These are phyloP conservation scores for Stephanodiscus minutulus DNA, from an alignment of 108 stramenopile species.

Conservation along the genomic window DNA sequence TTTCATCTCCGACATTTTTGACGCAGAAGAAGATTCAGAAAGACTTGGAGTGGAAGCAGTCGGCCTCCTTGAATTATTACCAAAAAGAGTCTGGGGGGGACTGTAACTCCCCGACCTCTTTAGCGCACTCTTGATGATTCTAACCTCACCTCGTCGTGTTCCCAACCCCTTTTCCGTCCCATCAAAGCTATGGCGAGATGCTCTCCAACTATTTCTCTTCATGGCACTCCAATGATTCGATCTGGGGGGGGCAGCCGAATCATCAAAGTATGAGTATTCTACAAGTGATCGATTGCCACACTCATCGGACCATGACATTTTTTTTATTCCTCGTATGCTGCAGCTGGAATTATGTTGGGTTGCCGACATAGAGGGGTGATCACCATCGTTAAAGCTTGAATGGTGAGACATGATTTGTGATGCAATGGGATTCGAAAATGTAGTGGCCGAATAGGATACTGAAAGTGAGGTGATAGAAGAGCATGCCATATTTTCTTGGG, in stretches of 20 bases:
- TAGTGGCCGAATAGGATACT: conserved; percentile 27
- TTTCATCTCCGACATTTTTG: conserved; percentile 27
- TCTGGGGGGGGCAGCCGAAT: conserved; percentile 45
- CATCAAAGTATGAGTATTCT: conserved; percentile 62
- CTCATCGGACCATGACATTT: conserved; percentile 81
- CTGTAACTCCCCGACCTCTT: conserved; percentile 43
- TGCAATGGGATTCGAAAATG: conserved; percentile 13
- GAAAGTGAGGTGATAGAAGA: conserved; percentile 11
- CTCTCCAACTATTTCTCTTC: conserved; percentile 21
- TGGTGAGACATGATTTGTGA: conserved; percentile 8
- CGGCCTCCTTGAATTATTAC: neutral
- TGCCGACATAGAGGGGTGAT: conserved; percentile 13
- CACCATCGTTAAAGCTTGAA: conserved; percentile 13
- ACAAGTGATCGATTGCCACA: conserved; percentile 61
- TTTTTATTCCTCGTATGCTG: conserved; percentile 39
- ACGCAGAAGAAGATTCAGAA: conserved; percentile 5
- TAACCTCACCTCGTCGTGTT: conserved; percentile 27
- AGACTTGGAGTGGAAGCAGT: conserved; percentile 4
- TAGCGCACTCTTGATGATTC: conserved; percentile 43
- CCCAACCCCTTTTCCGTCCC: conserved; percentile 17
- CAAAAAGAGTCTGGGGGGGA: conserved; percentile 32
- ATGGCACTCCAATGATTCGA: conserved; percentile 28
- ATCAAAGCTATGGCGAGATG: conserved; percentile 37
- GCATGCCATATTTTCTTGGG: conserved; percentile 1
- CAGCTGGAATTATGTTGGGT: conserved; percentile 20